Evolutionary conservation across 2,329 filamentous ascomycete genomes (phyloP), one percentile per base, ranked within the genome.

Genomic region (Microthyrium microscopicum): DNA sequence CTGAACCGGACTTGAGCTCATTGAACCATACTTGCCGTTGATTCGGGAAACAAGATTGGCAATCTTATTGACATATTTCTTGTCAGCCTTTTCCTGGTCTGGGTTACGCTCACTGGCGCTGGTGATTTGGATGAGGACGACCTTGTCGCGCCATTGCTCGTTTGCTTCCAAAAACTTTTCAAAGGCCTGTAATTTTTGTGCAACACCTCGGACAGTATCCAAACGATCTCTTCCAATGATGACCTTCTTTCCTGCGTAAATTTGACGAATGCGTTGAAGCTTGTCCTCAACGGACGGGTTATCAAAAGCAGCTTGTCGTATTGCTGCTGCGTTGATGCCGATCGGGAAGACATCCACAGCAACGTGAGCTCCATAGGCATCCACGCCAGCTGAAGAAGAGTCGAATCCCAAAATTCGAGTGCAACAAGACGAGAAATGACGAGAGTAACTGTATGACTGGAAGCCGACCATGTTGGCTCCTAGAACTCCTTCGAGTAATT

Each of bases 101-200:
- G 36, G 24, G 16, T 34, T 31, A 5, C 15, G 33, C 16, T 33
- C 28, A 9, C 77, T 85, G 6, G 84, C 83, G 41, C 82, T 93
- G 1, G 87, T 94, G 39, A 95, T 83, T 57, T 95, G 87, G 42
- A 95, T 89, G 35, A 95, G 63, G 5, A 95, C 84, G 2, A 93
- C 85, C 58, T 83, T 80, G 41, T 85, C 83, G 33, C 75, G 73
- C 85, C 84, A 94, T 53, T 93, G 77, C 2, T 87, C 85, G 49
- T 89, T 91, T 40, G 77, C 68, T 47, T 91, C 81, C 25, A 95
- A 66, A 60, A 95, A 94, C 38, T 78, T 70, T 55, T 94, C 83
- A 51, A 93, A 95, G 0, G 85, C 87, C 60, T 91, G 80, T 20
- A 95, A 65, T 57, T 95, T 95, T 56, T 94, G 87, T n/a, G 82